phyloP scores from a whole-genome alignment of 164 flowering plant species.

The Vitis amurensis region DNA sequence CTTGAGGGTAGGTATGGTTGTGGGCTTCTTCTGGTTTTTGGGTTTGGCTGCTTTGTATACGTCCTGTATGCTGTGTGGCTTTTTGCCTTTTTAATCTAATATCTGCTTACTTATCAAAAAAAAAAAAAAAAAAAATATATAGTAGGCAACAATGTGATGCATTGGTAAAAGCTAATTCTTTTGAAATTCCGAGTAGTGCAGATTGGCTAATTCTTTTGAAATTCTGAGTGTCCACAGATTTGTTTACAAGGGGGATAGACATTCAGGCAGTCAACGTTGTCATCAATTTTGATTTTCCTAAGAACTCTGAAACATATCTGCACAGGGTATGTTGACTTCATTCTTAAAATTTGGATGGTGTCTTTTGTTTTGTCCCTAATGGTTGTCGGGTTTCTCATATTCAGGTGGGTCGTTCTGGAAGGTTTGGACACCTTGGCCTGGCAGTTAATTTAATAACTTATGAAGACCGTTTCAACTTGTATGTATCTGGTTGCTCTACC shows the following conservation, averaged over 20 bases:
- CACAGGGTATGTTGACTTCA: constrained; percentile 70
- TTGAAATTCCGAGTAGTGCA: too few species aligned
- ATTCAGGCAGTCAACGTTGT: constrained; percentile 99
- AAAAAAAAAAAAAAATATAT: too few species aligned
- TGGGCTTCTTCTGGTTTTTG: too few species aligned
- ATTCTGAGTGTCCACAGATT: constrained; percentile 51
- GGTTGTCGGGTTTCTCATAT: background rate
- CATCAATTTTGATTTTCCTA: constrained; percentile 97
- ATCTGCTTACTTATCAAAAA: too few species aligned
- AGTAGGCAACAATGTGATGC: too few species aligned
- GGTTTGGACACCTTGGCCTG: constrained; percentile 98
- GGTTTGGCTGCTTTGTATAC: too few species aligned
- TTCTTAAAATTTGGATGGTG: too few species aligned
- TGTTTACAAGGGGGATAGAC: constrained; percentile 97
- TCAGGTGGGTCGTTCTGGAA: constrained; percentile 98
- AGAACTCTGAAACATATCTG: constrained; percentile 90
- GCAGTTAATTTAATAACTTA: constrained; percentile 96
- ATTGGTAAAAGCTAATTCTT: too few species aligned
- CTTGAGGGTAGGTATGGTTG: too few species aligned
- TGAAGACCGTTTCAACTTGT: constrained; percentile 99
- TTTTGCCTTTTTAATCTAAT: too few species aligned
- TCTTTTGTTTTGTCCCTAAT: background rate
- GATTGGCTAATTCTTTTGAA: background rate
- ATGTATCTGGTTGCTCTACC: constrained; percentile 16
- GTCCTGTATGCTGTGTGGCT: too few species aligned